phyloP scores from a whole-genome alignment of 73 alveolate species.

The Tetrahymena malaccensis region DNA sequence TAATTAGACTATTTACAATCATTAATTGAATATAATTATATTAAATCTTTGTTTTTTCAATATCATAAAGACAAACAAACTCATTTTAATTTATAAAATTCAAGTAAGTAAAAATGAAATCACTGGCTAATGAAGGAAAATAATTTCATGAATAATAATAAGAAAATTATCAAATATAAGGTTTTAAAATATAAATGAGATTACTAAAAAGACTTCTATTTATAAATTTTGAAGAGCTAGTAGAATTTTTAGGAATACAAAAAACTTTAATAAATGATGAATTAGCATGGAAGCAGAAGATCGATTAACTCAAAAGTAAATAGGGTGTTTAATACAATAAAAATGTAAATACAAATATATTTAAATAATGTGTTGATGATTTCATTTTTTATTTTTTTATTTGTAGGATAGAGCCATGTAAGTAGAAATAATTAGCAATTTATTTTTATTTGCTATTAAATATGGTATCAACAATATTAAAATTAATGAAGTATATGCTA shows the following conservation, averaged over 20 bases:
- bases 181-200: background rate
- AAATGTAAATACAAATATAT: background rate
- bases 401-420: background rate
- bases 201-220: background rate
- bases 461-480: background rate
- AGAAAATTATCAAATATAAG: background rate
- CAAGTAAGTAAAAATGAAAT: background rate
- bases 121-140: background rate
- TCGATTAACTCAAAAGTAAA: background rate
- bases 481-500: background rate
- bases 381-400: background rate
- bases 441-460: background rate
- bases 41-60: no score
- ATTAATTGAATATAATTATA: background rate
- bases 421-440: background rate
- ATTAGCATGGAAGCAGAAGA: background rate
- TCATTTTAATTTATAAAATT: background rate
- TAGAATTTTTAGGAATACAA: background rate
- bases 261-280: background rate
- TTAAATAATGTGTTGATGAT: background rate
- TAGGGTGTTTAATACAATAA: background rate
- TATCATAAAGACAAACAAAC: background rate
- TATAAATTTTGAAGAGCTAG: background rate
- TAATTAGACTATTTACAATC: background rate
- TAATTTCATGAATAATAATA: background rate